Evolutionary conservation across 225 moss, liverwort and hornwort genomes (phyloP).

Genomic region (Bryoerythrophyllum caledonicum): DNA sequence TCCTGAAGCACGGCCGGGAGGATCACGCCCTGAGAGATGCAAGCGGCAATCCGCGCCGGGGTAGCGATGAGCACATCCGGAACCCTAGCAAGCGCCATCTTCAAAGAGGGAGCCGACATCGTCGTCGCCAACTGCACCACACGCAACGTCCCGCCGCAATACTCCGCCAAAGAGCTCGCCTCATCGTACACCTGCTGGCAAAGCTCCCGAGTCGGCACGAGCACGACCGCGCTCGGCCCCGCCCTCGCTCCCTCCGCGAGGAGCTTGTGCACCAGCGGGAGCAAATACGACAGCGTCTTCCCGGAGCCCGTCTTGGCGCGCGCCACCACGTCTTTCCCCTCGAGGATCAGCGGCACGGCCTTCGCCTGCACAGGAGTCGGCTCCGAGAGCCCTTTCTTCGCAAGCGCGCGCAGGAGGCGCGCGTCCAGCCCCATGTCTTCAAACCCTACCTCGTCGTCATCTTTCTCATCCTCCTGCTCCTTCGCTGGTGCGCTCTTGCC

Average conservation of each 20-base stretch:
- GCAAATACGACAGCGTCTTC: constrained; percentile 79
- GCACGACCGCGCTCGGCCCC: constrained; percentile 74
- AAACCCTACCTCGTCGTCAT: constrained; percentile 62
- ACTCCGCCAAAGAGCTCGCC: constrained; percentile 67
- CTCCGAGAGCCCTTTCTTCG: constrained; percentile 66
- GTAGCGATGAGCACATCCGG: constrained; percentile 94
- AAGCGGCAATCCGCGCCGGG: constrained; percentile 87
- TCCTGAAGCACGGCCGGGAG: constrained; percentile 63
- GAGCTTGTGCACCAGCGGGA: constrained; percentile 84
- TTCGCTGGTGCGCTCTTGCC: constrained; percentile 17
- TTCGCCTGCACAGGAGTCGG: constrained; percentile 90
- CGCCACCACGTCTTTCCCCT: constrained; percentile 92
- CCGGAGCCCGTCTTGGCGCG: constrained; percentile 94
- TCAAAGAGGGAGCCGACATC: constrained; percentile 68
- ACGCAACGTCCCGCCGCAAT: constrained; percentile 67
- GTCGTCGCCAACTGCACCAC: constrained; percentile 83
- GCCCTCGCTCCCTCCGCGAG: constrained; percentile 58
- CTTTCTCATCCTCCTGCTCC: constrained; percentile 23
- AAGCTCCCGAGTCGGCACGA: constrained; percentile 95
- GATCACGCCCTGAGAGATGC: constrained; percentile 59
- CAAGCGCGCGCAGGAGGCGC: constrained; percentile 71
- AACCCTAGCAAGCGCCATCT: constrained; percentile 81
- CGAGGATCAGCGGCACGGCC: constrained; percentile 86
- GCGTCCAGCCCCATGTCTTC: constrained; percentile 96
- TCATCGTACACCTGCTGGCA: constrained; percentile 92